These are phyloP conservation scores for Fusarium pseudograminearum DNA, from an alignment of 2,329 filamentous ascomycete species.

Conservation along the genomic window DNA sequence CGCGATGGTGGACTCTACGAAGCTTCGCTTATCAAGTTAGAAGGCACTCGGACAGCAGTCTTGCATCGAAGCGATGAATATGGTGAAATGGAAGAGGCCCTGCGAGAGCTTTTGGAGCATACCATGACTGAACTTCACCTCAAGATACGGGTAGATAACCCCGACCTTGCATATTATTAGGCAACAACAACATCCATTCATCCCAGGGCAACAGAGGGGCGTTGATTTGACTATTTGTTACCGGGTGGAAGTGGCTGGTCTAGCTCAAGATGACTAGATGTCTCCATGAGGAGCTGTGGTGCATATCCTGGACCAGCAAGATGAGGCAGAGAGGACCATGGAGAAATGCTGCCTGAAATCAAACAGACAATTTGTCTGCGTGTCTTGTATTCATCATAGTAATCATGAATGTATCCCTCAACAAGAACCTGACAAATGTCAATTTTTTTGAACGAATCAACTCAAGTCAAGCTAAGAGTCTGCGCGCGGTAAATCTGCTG, in stretches of 20 bases:
- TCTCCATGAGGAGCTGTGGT: neutral
- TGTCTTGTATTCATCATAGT: neutral
- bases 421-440: neutral
- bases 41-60: neutral
- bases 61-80: neutral
- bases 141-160: neutral
- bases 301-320: neutral
- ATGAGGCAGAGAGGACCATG: neutral
- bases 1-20: too few relatives aligned
- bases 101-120: neutral
- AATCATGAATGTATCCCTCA: neutral
- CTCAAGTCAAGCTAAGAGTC: neutral
- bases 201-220: neutral
- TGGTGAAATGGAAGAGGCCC: neutral
- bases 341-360: neutral
- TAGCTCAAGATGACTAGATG: neutral
- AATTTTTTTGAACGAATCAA: neutral
- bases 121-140: neutral
- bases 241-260: neutral
- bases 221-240: neutral
- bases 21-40: neutral
- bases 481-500: constrained; percentile 13
- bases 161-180: neutral
- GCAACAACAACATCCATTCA: neutral
- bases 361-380: neutral